Evolutionary conservation across 306 rosid species (phyloP).

Genomic region (Quercus robur): DNA sequence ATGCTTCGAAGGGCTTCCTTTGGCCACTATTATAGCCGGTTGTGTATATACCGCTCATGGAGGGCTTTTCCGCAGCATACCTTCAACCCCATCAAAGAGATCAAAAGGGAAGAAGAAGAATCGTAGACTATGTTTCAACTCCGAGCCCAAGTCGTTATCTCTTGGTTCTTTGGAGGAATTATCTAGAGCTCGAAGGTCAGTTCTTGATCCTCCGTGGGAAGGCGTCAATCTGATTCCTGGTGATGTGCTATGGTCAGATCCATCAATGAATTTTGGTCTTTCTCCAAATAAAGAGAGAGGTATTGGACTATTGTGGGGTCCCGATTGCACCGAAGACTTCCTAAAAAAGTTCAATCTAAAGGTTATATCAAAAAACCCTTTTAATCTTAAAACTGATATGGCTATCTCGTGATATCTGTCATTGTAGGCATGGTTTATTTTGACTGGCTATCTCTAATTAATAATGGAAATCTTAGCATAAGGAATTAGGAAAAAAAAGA

Average conservation of each 20-base stretch:
- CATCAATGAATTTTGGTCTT: conserved; percentile 71
- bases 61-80: conserved; percentile 74
- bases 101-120: conserved; percentile 76
- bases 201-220: conserved; percentile 98
- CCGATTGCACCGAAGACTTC: conserved; percentile 88
- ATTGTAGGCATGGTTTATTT: background rate
- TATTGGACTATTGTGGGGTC: conserved; percentile 87
- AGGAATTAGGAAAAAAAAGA: too few species aligned
- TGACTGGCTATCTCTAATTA: background rate
- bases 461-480: background rate
- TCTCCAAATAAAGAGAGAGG: conserved; percentile 84
- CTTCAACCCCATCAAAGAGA: conserved; percentile 59
- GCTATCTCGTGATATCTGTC: background rate
- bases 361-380: conserved; percentile 24
- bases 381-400: background rate
- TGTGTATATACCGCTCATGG: conserved; percentile 88
- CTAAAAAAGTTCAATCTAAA: conserved; percentile 63
- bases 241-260: conserved; percentile 95
- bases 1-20: conserved; percentile 91
- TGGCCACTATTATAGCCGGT: conserved; percentile 74
- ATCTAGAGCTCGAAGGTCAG: conserved; percentile 68
- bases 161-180: conserved; percentile 81
- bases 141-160: conserved; percentile 41
- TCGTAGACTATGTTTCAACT: conserved; percentile 49
- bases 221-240: conserved; percentile 87